phyloP scores from a whole-genome alignment of 2,329 filamentous ascomycete species.

The Colletotrichum kahawae region DNA sequence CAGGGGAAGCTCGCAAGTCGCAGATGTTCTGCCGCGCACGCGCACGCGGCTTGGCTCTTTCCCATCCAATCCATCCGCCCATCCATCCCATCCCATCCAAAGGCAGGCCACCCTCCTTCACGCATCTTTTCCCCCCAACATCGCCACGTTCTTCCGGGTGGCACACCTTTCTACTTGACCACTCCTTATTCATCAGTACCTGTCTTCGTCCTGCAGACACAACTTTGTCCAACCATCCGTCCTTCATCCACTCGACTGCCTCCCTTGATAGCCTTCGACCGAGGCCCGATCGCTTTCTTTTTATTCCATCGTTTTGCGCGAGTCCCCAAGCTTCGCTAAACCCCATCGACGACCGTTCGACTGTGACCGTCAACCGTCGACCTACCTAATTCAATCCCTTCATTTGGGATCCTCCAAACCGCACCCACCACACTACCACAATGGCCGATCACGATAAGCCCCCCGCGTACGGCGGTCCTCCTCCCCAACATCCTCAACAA shows the following conservation, averaged over 20 bases:
- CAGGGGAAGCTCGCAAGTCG: background rate
- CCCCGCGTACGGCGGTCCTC: slow-evolving; percentile 49
- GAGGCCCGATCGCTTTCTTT: background rate
- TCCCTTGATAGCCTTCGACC: background rate
- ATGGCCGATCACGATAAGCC: slow-evolving; percentile 56
- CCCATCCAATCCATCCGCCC: background rate
- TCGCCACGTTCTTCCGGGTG: slow-evolving; percentile 10
- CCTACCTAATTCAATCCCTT: background rate
- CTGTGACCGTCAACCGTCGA: background rate
- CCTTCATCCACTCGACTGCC: background rate
- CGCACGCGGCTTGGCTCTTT: slow-evolving; percentile 12
- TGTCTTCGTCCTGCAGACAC: background rate
- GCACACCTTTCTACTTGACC: background rate
- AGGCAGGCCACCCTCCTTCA: background rate
- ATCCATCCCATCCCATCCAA: background rate
- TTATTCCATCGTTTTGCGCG: background rate
- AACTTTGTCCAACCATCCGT: background rate
- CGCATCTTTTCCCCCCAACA: background rate
- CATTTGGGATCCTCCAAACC: background rate
- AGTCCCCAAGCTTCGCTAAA: background rate
- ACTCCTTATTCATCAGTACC: background rate
- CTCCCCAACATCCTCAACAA: slow-evolving; percentile 43
- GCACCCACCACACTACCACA: background rate
- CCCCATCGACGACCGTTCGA: background rate
- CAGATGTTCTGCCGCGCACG: background rate